Base-by-base conservation (phyloP, 1,139 yeast genomes). In the Pichia sp. region DNA sequence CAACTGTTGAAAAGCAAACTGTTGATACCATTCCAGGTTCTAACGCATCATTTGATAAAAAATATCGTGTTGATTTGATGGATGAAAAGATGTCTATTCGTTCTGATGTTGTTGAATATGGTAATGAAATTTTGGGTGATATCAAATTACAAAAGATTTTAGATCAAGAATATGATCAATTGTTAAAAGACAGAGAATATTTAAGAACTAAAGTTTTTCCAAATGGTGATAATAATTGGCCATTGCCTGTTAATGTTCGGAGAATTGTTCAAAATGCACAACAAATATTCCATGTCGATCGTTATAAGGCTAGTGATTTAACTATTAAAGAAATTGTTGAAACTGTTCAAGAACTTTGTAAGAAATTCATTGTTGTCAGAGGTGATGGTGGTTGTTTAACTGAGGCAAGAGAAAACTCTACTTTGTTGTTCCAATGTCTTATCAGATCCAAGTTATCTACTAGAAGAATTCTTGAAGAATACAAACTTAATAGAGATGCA, bases 181-280 rank as follows among this genome's bases (percentile, higher is more conserved):
- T 93, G 49, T 61, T 72, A 37, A 69, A 68, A 19, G 99, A 93
- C 56, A 85, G 99, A 66, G 67, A 66, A 28, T 80, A 81, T 56
- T 69, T 93, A 59, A 80, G 98, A 66, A 74, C 75, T 31, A 72
- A 75, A 28, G 86, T 89, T 42, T 93, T 93, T 70, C 76, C 84
- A 38, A 88, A 84, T 55, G 97, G 98, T 69, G 99, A 93, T 59
- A 81, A 78, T 57, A 85, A 81, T 59, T 91, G 97, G 96, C 98
- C 97, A 50, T 72, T 93, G 55, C 99, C 99, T 18, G 98, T 91
- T 35, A 93, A 93, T 58, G 77, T 93, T 56, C 85, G 96, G 62
- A 95, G 99, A 73, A 84, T 93, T 46, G 76, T 93, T 53, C 97
- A 91, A 64, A 93, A 93, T 60, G 93, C 98, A 16, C 97, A 91